Base-by-base conservation (phyloP, 2,329 filamentous ascomycete genomes). In the Colletotrichum caudatum region DNA sequence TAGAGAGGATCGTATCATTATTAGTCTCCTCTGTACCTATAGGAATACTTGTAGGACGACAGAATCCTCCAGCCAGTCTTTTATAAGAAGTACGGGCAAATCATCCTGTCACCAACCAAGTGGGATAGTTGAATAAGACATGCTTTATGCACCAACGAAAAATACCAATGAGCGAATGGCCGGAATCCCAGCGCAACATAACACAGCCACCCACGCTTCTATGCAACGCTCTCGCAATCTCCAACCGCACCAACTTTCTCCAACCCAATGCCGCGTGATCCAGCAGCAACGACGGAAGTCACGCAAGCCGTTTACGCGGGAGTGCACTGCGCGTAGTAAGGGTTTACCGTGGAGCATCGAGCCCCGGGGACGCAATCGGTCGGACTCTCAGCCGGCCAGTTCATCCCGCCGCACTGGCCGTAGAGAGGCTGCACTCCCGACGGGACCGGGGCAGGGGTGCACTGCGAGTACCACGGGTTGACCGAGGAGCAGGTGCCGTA, bases 271-370 rank as follows among this genome's bases (percentile, higher is more conserved):
- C 57, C 35, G 23, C 9, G 23, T 33, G n/a, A 29, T 39, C 16
- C 48, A 53, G 35, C 18, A 39, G 39, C 29, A 5, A 2, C n/a
- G 7, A 2, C 1, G 1, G n/a, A 53, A 3, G 23, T 5, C n/a
- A 11, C 18, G 5, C 46, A 20, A 51, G 12, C 39, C 6, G 16
- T 1, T 8, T 41, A 71, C 26, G 16, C 48, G 5, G 69, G 64
- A 23, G 66, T 66, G 23, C 69, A 71, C 20, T 71, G 69, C 7
- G 64, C 60, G 53, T 71, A 69, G 50, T 48, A 71, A 11, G 69
- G 44, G 18, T 71, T 71, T 35, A 63, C 44, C 1, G 60, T 60
- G 12, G 20, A n/a, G 37, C 69, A 71, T 6, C n/a, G 51, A 8
- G 69, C 53, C 41, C 69, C 69, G 16, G 51, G n/a, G 9, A 71